Percentiles rank a stretch among this genome's conserved stretches.
Conservation (phyloP, 495 filamentous ascomycete genomes). For the Hypoxylon cercidicola region DNA sequence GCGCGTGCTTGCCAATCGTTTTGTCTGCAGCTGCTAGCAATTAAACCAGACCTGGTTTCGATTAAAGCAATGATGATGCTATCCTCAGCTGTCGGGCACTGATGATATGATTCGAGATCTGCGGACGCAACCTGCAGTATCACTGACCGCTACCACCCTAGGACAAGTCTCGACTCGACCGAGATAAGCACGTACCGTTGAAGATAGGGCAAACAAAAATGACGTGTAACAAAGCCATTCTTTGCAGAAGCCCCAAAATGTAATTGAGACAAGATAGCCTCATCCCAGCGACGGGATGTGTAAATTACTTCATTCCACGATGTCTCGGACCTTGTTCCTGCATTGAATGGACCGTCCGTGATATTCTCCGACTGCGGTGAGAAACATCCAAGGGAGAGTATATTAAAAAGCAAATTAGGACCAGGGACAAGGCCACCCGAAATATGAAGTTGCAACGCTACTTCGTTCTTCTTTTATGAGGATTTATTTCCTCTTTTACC, state of each 20-base stretch:
- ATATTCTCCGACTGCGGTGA: slow-evolving; percentile 37
- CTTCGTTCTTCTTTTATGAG: slow-evolving; percentile 3
- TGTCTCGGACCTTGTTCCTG: slow-evolving; percentile 42
- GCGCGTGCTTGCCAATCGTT: slow-evolving; percentile 20
- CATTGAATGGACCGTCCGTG: slow-evolving; percentile 32
- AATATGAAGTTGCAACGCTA: slow-evolving; percentile 41
- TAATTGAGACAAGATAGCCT: slow-evolving; percentile 31
- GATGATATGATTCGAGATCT: slow-evolving; percentile 5
- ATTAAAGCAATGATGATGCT: slow-evolving; percentile 38
- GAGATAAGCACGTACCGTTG: not conserved
- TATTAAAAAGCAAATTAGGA: slow-evolving; percentile 44
- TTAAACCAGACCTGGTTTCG: slow-evolving; percentile 26
- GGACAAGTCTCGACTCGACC: slow-evolving; percentile 24
- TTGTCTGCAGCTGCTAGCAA: slow-evolving; percentile 18
- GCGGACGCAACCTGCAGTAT: slow-evolving; percentile 12
- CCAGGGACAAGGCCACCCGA: slow-evolving; percentile 38
- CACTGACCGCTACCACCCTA: slow-evolving; percentile 15
- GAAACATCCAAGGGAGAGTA: slow-evolving; percentile 26
- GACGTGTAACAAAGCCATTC: slow-evolving; percentile 39
- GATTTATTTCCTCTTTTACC: slow-evolving; percentile 27
- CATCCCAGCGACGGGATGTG: slow-evolving; percentile 24
- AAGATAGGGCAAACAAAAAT: slow-evolving; percentile 31
- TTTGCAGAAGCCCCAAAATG: slow-evolving; percentile 36
- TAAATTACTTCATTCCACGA: slow-evolving; percentile 39
- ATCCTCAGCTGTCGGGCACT: slow-evolving; percentile 14